These are phyloP conservation scores for Penicillium mononematosum DNA, from an alignment of 495 filamentous ascomycete genomes.

Conservation along the genomic window DNA sequence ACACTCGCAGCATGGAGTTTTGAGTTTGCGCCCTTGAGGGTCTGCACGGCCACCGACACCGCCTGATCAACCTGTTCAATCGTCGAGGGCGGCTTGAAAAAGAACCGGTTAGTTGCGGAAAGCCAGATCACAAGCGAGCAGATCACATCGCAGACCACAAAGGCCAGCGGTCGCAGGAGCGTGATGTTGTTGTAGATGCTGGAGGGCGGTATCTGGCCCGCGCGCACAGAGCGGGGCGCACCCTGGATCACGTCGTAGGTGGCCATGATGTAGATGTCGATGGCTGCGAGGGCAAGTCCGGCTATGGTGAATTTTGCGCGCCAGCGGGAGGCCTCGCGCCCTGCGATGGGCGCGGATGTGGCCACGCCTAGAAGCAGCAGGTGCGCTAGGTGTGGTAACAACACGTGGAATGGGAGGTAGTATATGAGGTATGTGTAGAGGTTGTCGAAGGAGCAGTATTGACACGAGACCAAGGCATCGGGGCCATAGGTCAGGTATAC, in stretches of 20 bases:
- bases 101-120: constrained; percentile 70
- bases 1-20: constrained; percentile 56
- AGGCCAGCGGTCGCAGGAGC: constrained; percentile 53
- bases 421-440: constrained; percentile 74
- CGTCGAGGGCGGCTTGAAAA: constrained; percentile 51
- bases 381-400: constrained; percentile 77
- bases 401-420: constrained; percentile 65
- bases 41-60: constrained; percentile 40
- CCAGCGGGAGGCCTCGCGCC: constrained; percentile 62
- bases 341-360: constrained; percentile 53
- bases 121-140: constrained; percentile 66
- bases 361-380: constrained; percentile 65
- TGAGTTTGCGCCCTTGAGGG: constrained; percentile 43
- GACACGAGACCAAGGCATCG: constrained; percentile 65
- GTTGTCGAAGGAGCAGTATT: constrained; percentile 78
- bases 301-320: constrained; percentile 65
- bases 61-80: constrained; percentile 44
- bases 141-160: constrained; percentile 61
- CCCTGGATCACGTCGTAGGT: constrained; percentile 63
- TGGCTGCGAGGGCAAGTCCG: constrained; percentile 54
- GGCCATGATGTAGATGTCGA: constrained; percentile 62
- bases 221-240: constrained; percentile 35
- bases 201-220: constrained; percentile 33
- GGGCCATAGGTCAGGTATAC: constrained; percentile 84
- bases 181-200: constrained; percentile 68